Base-by-base conservation (phyloP, 2,329 filamentous ascomycete species). In the Colletotrichum salicis region DNA sequence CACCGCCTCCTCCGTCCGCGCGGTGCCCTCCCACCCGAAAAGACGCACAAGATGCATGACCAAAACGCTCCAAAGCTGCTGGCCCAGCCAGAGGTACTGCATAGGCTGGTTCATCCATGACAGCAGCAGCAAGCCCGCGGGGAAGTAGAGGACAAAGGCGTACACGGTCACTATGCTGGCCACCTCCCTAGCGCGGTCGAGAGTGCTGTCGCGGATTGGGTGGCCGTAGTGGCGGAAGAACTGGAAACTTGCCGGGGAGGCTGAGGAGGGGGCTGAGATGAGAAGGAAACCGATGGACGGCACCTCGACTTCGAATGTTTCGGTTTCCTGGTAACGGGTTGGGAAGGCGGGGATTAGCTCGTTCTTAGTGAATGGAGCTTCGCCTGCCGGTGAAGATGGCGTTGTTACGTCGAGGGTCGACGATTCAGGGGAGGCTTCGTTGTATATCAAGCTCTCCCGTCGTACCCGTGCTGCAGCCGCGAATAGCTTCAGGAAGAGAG, bases 21-120 rank as follows among this genome's bases (percentile, higher is more conserved):
- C 11, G 3, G 51, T 54, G 24, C 51, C 22, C 24, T 54, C 51
- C 51, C 51, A 54, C 1, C 51, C 51, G 12, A 54, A 54, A 24
- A 54, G 51, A 8, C 51, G 51, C 12, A 54, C 57, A 15, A 75
- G 51, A 56, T 76, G 72, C 75, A 77, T 73, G 2, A 72, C 69
- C 1, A 74, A 48, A 5, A 75, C 74, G 45, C 73, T 61, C 62
- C 76, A 77, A 2, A 76, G 58, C 61, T 77, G 72, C 48, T 75
- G 76, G 24, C 70, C 62, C 8, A 75, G 60, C 76, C 76, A 77
- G 37, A 71, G 31, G 61, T 75, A 74, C 65, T 77, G 76, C 19
- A 75, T 58, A 2, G 31, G 35, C 13, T 60, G 12, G 4, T 67
- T 63, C 74, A 76, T 75, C 51, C 51, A 54, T 70, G 74, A 76